Evolutionary conservation across 805 yeast species (phyloP).

Genomic region (Danielia reshetovae): DNA sequence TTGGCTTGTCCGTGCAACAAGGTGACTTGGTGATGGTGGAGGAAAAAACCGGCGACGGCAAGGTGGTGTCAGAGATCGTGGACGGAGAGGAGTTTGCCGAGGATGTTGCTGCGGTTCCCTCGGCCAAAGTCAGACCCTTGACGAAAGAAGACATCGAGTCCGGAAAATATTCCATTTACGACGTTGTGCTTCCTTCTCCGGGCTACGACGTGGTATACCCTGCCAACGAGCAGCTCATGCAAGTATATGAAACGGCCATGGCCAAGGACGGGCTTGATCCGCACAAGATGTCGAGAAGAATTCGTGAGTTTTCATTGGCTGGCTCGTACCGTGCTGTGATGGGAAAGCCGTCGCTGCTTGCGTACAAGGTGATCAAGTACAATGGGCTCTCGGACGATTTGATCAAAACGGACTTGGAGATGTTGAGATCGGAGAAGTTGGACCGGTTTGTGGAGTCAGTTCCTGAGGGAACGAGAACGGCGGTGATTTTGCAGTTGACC

Average conservation of each 20-base stretch:
- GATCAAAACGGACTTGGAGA: slow-evolving; percentile 71
- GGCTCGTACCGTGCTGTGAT: slow-evolving; percentile 83
- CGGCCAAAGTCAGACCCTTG: slow-evolving; percentile 66
- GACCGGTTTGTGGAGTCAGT: slow-evolving; percentile 14
- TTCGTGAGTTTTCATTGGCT: slow-evolving; percentile 84
- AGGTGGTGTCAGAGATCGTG: slow-evolving; percentile 12
- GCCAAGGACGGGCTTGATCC: slow-evolving; percentile 80
- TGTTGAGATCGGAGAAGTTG: slow-evolving; percentile 29
- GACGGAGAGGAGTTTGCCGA: slow-evolving; percentile 60
- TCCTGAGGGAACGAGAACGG: slow-evolving; percentile 42
- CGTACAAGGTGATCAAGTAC: slow-evolving; percentile 62
- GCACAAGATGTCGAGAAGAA: slow-evolving; percentile 74
- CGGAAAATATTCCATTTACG: slow-evolving; percentile 64
- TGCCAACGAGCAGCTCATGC: slow-evolving; percentile 51
- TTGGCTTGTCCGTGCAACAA: slow-evolving; percentile 64
- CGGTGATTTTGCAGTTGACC: slow-evolving; percentile 71
- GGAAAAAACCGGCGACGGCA: slow-evolving; percentile 14
- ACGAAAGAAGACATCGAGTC: slow-evolving; percentile 66
- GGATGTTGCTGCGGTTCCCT: slow-evolving; percentile 57
- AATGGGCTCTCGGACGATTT: slow-evolving; percentile 62
- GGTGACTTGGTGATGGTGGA: slow-evolving; percentile 73
- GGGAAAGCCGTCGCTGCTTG: slow-evolving; percentile 59
- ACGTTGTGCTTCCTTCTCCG: slow-evolving; percentile 92
- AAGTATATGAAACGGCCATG: slow-evolving; percentile 71
- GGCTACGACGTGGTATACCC: slow-evolving; percentile 94